Base-by-base conservation (phyloP, 2,329 filamentous ascomycete species). In the Chaetothyriales sp. region DNA sequence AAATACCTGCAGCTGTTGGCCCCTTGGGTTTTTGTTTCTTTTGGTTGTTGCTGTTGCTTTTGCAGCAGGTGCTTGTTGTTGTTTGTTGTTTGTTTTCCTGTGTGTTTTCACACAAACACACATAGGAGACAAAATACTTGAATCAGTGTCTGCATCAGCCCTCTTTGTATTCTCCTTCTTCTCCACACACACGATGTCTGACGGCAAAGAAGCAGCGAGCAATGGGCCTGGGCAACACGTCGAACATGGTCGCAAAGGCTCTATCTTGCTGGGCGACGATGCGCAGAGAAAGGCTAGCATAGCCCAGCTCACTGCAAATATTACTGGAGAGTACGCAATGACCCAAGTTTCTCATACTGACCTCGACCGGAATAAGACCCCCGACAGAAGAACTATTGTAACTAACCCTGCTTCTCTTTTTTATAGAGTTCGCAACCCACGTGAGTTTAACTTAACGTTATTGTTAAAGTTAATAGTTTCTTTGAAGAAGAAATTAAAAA, bases 301-400 rank as follows among this genome's bases (percentile, higher is more conserved):
- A 19, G 59, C 55, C 9, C 56, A 58, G 42, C 51, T 64, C 54
- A 63, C 61, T n/a, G 55, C 60, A 7, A 66, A 66, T 51, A 49
- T 56, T n/a, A 62, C 59, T 47, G 64, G 63, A 60, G 63, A 65
- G 64, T 66, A 50, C 53, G 63, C 60, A 32, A 3, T 32, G 10
- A 32, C 28, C 10, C n/a, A n/a, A n/a, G n/a, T n/a, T n/a, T n/a
- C n/a, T n/a, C n/a, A n/a, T n/a, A n/a, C n/a, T n/a, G n/a, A n/a
- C n/a, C n/a, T n/a, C n/a, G n/a, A n/a, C n/a, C n/a, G n/a, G n/a
- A n/a, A n/a, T n/a, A n/a, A n/a, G n/a, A n/a, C n/a, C n/a, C n/a
- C n/a, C n/a, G 10, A 39, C 5, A 15, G 15, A 45, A 26, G 18
- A 43, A 22, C 12, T 15, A 19, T 9, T 20, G 18, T 22, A 20